phyloP scores from a whole-genome alignment of 2,329 filamentous ascomycete species.

The Colletotrichum lindemuthianum region DNA sequence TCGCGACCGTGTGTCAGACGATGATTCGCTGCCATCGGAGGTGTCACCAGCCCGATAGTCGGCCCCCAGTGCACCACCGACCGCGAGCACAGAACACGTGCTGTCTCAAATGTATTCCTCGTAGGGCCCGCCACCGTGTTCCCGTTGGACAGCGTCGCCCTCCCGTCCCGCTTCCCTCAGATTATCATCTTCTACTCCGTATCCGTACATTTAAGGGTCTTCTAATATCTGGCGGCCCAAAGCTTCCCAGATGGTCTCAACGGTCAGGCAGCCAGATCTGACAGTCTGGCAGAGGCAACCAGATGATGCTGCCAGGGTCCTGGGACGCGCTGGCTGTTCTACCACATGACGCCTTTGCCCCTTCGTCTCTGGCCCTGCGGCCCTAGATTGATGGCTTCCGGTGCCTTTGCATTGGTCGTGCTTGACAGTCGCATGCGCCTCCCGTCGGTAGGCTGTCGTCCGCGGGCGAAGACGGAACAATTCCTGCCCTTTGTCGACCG shows the following conservation, averaged over 20 bases:
- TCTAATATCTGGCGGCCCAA: conserved; percentile 31
- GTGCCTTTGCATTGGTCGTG: conserved; percentile 3
- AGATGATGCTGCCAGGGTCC: conserved; percentile 16
- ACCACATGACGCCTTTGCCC: neutral
- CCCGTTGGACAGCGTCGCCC: conserved; percentile 2
- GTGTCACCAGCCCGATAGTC: conserved; percentile 24
- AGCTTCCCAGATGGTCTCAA: neutral
- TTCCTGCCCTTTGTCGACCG: neutral
- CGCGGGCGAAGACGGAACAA: neutral
- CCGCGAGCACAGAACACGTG: conserved; percentile 23
- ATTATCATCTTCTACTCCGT: neutral
- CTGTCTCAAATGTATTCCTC: conserved; percentile 10
- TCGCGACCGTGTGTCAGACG: conserved; percentile 31
- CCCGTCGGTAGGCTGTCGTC: conserved; percentile 1
- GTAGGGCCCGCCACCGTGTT: conserved; percentile 7
- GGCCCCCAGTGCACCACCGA: conserved; percentile 18
- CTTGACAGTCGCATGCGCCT: conserved; percentile 12
- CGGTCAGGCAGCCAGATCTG: conserved; percentile 29
- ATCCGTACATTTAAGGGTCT: neutral
- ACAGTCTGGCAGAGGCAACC: conserved; percentile 17
- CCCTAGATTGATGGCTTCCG: conserved; percentile 14
- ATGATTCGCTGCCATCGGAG: conserved; percentile 33
- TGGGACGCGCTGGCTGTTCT: conserved; percentile 1
- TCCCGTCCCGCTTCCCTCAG: conserved; percentile 2
- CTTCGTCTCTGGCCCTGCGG: conserved; percentile 14